Evolutionary conservation across 164 flowering plant species (phyloP), one percentile per base, ranked within the genome.

Genomic region (Annona cherimola): DNA sequence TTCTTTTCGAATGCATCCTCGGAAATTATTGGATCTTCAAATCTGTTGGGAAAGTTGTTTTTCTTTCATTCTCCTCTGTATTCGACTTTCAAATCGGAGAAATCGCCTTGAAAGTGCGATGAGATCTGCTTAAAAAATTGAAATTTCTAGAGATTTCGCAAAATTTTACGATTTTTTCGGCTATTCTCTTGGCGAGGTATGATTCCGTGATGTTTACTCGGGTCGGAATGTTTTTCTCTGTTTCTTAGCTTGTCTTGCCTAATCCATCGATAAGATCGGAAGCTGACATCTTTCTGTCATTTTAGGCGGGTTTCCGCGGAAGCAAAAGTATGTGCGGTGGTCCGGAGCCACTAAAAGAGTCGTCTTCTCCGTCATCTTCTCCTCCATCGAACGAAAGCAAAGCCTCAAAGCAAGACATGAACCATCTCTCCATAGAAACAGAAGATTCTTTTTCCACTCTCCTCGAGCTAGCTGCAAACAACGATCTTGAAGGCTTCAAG

Each of bases 381-480:
- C 19, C 72, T 42, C 63, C 76, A 67, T 63, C 75, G 8, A 67
- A 68, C 69, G 73, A 74, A 67, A 71, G 4, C 42, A 70, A 75
- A 71, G 64, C 69, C 4, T 42, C 73, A 45, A 68, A 74, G 65
- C 69, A 71, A 79, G 79, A 78, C 69, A 86, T 88, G 91, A 85
- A 79, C 80, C 78, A 81, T 73, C 74, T 87, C 63, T 84, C 88
- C 42, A 77, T 88, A 50, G 88, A 87, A 75, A 88, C 92, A 7
- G 92, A 84, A 72, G 94, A 90, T 75, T 67, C 87, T 57, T 89
- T 87, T 73, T 79, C 88, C 3, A 87, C 86, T 73, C 81, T 94
- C 76, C 90, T 92, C 26, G 99, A 94, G 74, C 83, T 87, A 68
- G 93, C 97, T n/a, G 95, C 99, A 3, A 90, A 92, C 78, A 87